phyloP scores from a whole-genome alignment of 225 moss, liverwort and hornwort genomes.

The Sphagnum contortum region DNA sequence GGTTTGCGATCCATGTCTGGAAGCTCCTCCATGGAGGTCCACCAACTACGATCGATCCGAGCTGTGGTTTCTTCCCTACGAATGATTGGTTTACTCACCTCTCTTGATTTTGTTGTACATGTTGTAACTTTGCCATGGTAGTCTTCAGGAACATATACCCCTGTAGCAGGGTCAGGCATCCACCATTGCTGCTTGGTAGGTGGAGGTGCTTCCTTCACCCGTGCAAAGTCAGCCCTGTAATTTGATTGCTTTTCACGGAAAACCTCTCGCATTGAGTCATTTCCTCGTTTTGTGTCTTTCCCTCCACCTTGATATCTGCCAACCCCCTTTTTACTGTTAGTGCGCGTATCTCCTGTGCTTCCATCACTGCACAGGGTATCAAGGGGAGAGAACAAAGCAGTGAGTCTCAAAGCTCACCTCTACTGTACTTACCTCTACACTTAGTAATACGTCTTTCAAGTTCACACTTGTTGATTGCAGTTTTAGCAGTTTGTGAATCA shows the following conservation, averaged over 20 bases:
- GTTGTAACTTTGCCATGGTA: slow-evolving; percentile 30
- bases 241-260: background rate
- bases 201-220: background rate
- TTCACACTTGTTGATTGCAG: too few relatives aligned
- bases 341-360: too few relatives aligned
- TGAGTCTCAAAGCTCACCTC: too few relatives aligned
- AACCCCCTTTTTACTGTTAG: too few relatives aligned
- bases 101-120: slow-evolving; percentile 7
- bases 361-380: too few relatives aligned
- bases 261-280: background rate
- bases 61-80: slow-evolving; percentile 9
- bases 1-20: slow-evolving; percentile 29
- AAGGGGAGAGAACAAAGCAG: too few relatives aligned
- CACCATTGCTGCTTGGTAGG: slow-evolving; percentile 27
- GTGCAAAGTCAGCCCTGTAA: slow-evolving; percentile 1
- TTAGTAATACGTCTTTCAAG: too few relatives aligned
- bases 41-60: slow-evolving; percentile 32
- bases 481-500: too few relatives aligned
- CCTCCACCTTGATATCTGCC: too few relatives aligned
- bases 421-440: too few relatives aligned
- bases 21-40: slow-evolving; percentile 54
- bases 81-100: slow-evolving; percentile 4
- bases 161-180: slow-evolving; percentile 34
- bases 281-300: background rate
- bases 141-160: slow-evolving; percentile 36